Conservation (phyloP, 2,329 filamentous ascomycete genomes). For the Pseudocercospora macadamiae region DNA sequence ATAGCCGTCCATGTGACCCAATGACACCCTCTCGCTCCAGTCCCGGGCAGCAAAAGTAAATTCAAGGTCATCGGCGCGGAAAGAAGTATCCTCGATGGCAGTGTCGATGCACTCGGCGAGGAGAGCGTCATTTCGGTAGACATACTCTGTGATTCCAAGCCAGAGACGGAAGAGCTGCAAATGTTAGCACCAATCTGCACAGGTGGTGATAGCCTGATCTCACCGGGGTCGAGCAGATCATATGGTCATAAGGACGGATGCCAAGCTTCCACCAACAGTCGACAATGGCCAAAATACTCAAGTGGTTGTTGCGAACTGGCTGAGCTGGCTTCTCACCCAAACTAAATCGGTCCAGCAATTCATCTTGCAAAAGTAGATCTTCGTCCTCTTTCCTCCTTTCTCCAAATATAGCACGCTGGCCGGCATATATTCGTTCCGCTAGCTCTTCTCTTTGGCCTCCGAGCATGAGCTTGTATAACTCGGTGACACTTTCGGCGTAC, state of each 20-base stretch:
- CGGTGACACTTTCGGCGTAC: slow-evolving; percentile 89
- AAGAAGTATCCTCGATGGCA: slow-evolving; percentile 85
- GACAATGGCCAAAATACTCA: slow-evolving; percentile 92
- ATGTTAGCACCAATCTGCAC: not conserved
- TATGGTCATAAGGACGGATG: slow-evolving; percentile 97
- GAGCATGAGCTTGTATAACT: slow-evolving; percentile 96
- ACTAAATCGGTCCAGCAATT: slow-evolving; percentile 85
- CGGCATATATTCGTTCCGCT: slow-evolving; percentile 72
- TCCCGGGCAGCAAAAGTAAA: slow-evolving; percentile 96
- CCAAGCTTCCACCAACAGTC: slow-evolving; percentile 95
- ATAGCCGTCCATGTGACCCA: slow-evolving; percentile 93
- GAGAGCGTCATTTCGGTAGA: slow-evolving; percentile 80
- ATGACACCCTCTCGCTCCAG: slow-evolving; percentile 90
- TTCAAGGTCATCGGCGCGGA: slow-evolving; percentile 93
- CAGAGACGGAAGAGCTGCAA: slow-evolving; percentile 83
- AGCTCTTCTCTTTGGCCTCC: slow-evolving; percentile 78
- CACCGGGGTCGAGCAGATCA: slow-evolving; percentile 95
- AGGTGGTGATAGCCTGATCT: slow-evolving; percentile 35
- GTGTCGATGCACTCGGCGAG: slow-evolving; percentile 80
- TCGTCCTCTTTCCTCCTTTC: slow-evolving; percentile 56
- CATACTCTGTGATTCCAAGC: slow-evolving; percentile 94
- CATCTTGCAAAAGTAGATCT: slow-evolving; percentile 74
- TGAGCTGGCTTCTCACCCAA: slow-evolving; percentile 70
- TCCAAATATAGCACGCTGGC: slow-evolving; percentile 71
- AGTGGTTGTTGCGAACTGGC: slow-evolving; percentile 84